Evolutionary conservation across 2,329 filamentous ascomycete species (phyloP), one percentile per base, ranked within the genome.

Genomic region (Coniochaeta sp.): DNA sequence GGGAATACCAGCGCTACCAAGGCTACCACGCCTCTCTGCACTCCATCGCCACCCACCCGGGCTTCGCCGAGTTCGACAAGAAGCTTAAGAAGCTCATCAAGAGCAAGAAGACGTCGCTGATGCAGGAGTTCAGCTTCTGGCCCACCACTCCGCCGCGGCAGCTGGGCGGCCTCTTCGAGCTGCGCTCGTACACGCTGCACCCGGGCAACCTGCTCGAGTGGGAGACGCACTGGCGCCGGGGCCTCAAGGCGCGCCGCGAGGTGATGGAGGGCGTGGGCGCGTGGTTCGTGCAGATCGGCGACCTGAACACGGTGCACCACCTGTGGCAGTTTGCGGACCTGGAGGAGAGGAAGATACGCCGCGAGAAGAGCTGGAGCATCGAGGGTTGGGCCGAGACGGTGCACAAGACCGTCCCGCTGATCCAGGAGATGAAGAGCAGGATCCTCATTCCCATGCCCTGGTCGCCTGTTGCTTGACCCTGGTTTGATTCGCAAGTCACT

Each of bases 81-180:
- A 90, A 93, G 76, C 87, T 99, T 58, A 93, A 92, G 75, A 81
- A 79, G n/a, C 80, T 98, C 63, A 93, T 99, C 71, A 87, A 81
- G 62, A 85, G 85, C 64, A 98, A 96, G 80, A 86, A 88, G 67
- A 89, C 89, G 5, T 97, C 93, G 0, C 83, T 99, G 58, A 99
- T 99, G 95, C 95, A 99, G 74, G 95, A 99, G 75, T 99, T 99
- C 77, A 96, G 93, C 38, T 99, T 99, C 83, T 99, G 95, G 95
- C 95, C 95, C 1, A 99, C 95, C 3, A 93, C 91, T 0, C 84
- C 93, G 6, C 95, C 95, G 0, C 91, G 95, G 62, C 82, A 91
- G 69, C 85, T 99, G 0, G 95, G 95, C 60, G 95, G 95, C 54
- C 77, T 99, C 47, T 99, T 99, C 72, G 95, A 99, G 79, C 83